Evolutionary conservation across 345 rosid genomes (phyloP).

Genomic region (Citrus australasica): DNA sequence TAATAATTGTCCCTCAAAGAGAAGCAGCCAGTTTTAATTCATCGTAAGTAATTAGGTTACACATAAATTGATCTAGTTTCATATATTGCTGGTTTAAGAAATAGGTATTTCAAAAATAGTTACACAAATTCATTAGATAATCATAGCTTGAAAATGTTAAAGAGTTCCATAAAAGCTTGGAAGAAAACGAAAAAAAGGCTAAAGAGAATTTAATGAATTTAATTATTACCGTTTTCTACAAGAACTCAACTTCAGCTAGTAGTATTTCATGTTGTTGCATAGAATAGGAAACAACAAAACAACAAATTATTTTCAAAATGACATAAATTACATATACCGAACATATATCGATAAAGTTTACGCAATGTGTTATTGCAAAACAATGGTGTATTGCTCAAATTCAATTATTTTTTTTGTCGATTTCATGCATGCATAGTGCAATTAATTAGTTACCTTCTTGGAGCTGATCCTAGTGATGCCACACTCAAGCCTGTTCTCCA

Average conservation of each 20-base stretch:
- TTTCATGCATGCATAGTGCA: too few species aligned
- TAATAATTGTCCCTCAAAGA: neutral
- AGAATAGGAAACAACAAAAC: neutral
- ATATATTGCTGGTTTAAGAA: too few species aligned
- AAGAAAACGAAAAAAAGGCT: neutral
- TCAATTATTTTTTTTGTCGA: too few species aligned
- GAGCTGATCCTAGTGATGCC: conserved; percentile 91
- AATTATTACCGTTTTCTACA: conserved; percentile 71
- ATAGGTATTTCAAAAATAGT: conserved; percentile 11
- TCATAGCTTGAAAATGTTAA: neutral
- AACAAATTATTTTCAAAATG: neutral
- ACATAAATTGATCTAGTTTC: neutral
- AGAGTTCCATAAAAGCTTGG: neutral
- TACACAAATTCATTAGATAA: too few species aligned
- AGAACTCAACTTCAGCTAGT: conserved; percentile 82
- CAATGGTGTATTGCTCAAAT: too few species aligned
- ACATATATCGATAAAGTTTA: neutral
- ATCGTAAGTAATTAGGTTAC: neutral
- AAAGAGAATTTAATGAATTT: neutral
- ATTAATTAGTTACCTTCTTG: conserved; percentile 61
- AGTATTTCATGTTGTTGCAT: conserved; percentile 78
- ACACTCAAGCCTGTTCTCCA: conserved; percentile 89
- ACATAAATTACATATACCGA: neutral
- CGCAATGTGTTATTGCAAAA: too few species aligned
- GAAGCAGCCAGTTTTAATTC: neutral